Evolutionary conservation across 2,329 filamentous ascomycete genomes (phyloP).

Genomic region (Parascedosporium putredinis): DNA sequence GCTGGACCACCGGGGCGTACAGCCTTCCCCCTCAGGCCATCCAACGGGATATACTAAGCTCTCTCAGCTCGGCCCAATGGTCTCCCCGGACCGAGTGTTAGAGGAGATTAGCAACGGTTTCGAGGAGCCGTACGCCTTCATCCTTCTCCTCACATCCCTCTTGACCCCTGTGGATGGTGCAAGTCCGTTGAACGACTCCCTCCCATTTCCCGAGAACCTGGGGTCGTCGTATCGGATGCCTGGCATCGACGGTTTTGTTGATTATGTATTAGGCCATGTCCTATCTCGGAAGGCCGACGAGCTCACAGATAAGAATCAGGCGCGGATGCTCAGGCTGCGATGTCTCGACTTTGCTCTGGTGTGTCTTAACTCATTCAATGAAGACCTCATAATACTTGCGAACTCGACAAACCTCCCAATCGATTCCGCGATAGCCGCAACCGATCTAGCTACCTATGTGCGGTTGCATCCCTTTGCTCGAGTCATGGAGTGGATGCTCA

Average conservation of each 20-base stretch:
- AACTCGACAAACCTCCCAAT: slow-evolving; percentile 68
- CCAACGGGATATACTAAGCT: slow-evolving; percentile 14
- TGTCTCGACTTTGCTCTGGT: slow-evolving; percentile 76
- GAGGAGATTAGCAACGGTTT: slow-evolving; percentile 67
- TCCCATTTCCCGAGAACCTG: slow-evolving; percentile 81
- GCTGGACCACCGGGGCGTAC: slow-evolving; percentile 61
- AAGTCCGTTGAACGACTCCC: slow-evolving; percentile 55
- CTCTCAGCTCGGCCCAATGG: slow-evolving; percentile 21
- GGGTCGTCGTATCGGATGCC: slow-evolving; percentile 65
- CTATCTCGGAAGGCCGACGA: slow-evolving; percentile 59
- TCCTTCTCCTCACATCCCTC: slow-evolving; percentile 64
- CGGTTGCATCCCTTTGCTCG: slow-evolving; percentile 84
- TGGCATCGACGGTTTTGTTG: slow-evolving; percentile 85
- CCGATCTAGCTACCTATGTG: slow-evolving; percentile 69
- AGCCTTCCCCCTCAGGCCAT: slow-evolving; percentile 23
- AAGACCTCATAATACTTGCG: slow-evolving; percentile 77
- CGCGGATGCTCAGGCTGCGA: slow-evolving; percentile 62
- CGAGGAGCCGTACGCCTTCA: slow-evolving; percentile 77
- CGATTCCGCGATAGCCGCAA: slow-evolving; percentile 63
- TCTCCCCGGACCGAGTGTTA: slow-evolving; percentile 54
- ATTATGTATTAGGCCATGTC: slow-evolving; percentile 76
- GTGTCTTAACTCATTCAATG: slow-evolving; percentile 82
- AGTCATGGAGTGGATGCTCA: slow-evolving; percentile 98
- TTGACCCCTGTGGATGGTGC: slow-evolving; percentile 54
- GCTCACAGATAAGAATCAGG: slow-evolving; percentile 55